phyloP scores from a whole-genome alignment of 371 early-diverging fungal genomes.

The Mortierella sp. region DNA sequence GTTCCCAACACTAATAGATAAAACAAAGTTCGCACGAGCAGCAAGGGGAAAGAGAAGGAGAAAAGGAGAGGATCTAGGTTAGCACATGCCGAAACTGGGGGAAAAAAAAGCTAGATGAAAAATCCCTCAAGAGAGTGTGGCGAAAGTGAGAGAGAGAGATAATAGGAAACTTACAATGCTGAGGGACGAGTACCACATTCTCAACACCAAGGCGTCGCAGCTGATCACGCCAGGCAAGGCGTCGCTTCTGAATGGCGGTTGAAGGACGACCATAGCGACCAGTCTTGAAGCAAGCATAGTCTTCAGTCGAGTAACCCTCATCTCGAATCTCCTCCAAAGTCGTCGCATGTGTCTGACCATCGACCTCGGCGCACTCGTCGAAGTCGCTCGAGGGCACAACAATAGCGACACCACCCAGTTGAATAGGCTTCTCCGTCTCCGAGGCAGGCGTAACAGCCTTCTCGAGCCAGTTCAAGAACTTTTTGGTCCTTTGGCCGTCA shows the following conservation, averaged over 20 bases:
- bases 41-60: not conserved
- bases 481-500: conserved; percentile 48
- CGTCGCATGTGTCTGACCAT: conserved; percentile 27
- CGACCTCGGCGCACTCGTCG: conserved; percentile 32
- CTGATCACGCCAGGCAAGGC: conserved; percentile 53
- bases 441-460: conserved; percentile 35
- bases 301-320: conserved; percentile 55
- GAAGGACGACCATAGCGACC: conserved; percentile 42
- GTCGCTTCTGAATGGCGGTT: conserved; percentile 37
- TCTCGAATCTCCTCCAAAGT: conserved; percentile 32
- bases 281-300: conserved; percentile 55
- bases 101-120: not conserved
- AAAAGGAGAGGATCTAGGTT: not conserved
- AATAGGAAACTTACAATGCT: conserved; percentile 32
- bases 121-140: not conserved
- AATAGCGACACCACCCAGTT: conserved; percentile 51
- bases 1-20: conserved; percentile 29
- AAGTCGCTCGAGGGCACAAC: conserved; percentile 52
- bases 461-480: conserved; percentile 52
- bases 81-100: not conserved
- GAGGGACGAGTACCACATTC: conserved; percentile 49
- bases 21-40: not conserved
- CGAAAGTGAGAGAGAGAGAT: too few relatives aligned
- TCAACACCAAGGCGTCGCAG: conserved; percentile 48
- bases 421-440: conserved; percentile 36